phyloP scores from a whole-genome alignment of 768 basidiomycete genomes.

The Mycena amicta region DNA sequence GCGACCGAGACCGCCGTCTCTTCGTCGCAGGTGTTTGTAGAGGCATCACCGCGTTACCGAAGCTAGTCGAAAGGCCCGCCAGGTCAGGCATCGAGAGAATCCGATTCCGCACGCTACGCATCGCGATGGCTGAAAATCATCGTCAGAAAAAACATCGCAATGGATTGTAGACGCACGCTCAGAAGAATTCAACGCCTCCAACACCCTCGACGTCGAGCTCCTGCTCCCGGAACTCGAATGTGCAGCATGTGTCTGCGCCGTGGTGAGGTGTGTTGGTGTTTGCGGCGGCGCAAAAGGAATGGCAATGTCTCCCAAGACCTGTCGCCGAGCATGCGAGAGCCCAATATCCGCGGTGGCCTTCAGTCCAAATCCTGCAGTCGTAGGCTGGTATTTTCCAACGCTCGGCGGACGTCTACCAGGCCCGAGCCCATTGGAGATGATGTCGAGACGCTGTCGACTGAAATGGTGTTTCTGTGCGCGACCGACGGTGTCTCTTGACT shows the following conservation, averaged over 20 bases:
- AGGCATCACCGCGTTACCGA: background rate
- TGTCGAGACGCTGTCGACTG: background rate
- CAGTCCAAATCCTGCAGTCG: background rate
- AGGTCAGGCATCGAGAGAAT: background rate
- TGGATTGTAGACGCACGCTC: background rate
- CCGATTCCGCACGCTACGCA: background rate
- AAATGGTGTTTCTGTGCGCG: background rate
- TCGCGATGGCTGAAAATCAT: background rate
- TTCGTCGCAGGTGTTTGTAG: background rate
- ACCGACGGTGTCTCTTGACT: background rate
- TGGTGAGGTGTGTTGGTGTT: background rate
- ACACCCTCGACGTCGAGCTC: background rate
- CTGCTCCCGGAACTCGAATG: background rate
- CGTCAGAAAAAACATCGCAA: background rate
- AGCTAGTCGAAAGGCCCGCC: background rate
- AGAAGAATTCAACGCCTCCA: background rate
- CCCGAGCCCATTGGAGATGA: background rate
- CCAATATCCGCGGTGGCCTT: background rate
- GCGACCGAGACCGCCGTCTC: background rate
- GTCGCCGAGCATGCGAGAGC: background rate
- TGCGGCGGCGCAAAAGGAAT: background rate
- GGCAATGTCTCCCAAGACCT: background rate
- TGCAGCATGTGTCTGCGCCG: background rate
- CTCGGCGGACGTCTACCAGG: background rate
- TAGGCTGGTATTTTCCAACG: background rate